Evolutionary conservation across 352 stramenopile genomes (phyloP).

Genomic region (Aphanomyces astaci): DNA sequence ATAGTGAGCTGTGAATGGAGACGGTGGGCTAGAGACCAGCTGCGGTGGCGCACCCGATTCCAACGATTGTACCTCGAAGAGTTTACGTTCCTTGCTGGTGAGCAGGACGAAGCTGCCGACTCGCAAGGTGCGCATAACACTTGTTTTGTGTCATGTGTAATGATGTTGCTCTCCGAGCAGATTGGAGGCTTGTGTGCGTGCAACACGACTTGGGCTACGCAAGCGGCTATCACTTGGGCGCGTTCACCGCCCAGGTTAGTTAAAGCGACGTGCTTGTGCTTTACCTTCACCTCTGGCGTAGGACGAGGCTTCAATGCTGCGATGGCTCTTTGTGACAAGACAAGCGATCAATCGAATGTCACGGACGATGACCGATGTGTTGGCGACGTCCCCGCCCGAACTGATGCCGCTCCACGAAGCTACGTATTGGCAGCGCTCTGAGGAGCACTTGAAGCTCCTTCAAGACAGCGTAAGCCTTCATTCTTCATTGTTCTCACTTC

Average conservation of each 20-base stretch:
- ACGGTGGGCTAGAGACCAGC: not conserved
- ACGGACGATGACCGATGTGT: not conserved
- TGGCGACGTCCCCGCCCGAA: not conserved
- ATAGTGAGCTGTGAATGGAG: conserved; percentile 4
- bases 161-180: not conserved
- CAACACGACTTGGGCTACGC: not conserved
- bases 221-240: conserved; percentile 3
- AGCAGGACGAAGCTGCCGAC: not conserved
- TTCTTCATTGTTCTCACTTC: not conserved
- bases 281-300: not conserved
- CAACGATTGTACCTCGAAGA: not conserved
- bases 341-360: conserved; percentile 9
- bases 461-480: conserved; percentile 16
- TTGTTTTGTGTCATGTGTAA: no score
- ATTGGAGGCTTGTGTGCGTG: conserved; percentile 11
- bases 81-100: not conserved
- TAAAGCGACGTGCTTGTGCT: not conserved
- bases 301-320: conserved; percentile 11
- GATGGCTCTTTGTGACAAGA: conserved; percentile 13
- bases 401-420: conserved; percentile 6
- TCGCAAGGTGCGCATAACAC: not conserved
- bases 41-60: not conserved
- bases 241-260: not conserved
- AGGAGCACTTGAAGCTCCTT: not conserved
- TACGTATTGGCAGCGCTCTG: conserved; percentile 10